These are phyloP conservation scores for Saccharomyces hybrid DNA, from an alignment of 1,139 yeast species.

Conservation along the genomic window DNA sequence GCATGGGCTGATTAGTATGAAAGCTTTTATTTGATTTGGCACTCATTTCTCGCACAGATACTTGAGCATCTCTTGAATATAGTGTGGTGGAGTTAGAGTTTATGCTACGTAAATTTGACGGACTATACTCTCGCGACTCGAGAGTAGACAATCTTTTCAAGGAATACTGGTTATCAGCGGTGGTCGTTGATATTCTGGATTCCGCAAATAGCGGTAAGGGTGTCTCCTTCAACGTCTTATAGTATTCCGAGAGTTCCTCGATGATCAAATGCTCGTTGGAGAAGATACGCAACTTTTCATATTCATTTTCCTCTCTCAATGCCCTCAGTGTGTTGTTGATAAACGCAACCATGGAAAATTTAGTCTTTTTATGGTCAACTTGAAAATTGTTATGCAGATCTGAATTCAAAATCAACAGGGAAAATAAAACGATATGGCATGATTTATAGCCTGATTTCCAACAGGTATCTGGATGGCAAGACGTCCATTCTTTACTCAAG, in stretches of 20 bases:
- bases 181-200: not conserved
- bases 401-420: slow-evolving; percentile 66
- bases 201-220: not conserved
- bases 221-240: not conserved
- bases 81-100: slow-evolving; percentile 6
- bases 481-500: slow-evolving; percentile 58
- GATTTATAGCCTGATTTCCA: slow-evolving; percentile 50
- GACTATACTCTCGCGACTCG: not conserved
- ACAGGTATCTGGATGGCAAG: slow-evolving; percentile 13
- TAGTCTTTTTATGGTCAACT: slow-evolving; percentile 24
- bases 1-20: slow-evolving; percentile 20
- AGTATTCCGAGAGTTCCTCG: not conserved
- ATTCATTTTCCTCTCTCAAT: slow-evolving; percentile 31
- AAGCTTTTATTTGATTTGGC: slow-evolving; percentile 22
- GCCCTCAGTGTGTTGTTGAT: slow-evolving; percentile 49
- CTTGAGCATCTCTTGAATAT: not conserved
- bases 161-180: not conserved
- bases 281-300: slow-evolving; percentile 7
- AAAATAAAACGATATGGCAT: slow-evolving; percentile 66
- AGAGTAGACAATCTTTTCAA: slow-evolving; percentile 1
- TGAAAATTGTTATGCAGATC: slow-evolving; percentile 46
- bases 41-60: slow-evolving; percentile 7
- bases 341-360: slow-evolving; percentile 31
- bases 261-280: not conserved
- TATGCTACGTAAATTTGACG: slow-evolving; percentile 2